Percentiles rank a stretch among this genome's conserved stretches.
These are phyloP conservation scores for Chamaecyparis obtusa DNA, from an alignment of 75 land plant genomes.

Conservation along the genomic window DNA sequence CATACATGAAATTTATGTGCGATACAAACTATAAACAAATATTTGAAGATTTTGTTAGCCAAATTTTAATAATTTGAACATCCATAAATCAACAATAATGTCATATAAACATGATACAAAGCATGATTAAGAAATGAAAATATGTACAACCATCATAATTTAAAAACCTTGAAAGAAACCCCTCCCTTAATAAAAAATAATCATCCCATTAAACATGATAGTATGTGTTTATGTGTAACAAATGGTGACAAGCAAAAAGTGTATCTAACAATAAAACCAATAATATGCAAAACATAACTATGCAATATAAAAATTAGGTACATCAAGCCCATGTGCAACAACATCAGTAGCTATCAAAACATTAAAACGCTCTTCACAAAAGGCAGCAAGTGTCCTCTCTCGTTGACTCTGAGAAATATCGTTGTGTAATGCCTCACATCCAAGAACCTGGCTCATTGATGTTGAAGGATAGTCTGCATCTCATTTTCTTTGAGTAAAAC, in stretches of 20 bases:
- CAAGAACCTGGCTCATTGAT: no score
- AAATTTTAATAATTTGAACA: no score
- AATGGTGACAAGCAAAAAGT: neutral
- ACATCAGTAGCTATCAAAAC: slow-evolving; percentile 94
- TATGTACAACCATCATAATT: neutral
- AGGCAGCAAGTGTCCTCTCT: slow-evolving; percentile 77
- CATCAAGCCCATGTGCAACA: slow-evolving; percentile 96
- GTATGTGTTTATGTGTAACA: neutral
- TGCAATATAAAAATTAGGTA: slow-evolving; percentile 94
- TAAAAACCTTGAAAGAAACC: no score
- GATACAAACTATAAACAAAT: no score
- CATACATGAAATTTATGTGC: no score
- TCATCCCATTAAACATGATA: neutral
- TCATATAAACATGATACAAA: neutral
- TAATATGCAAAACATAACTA: neutral
- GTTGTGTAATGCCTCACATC: slow-evolving; percentile 88
- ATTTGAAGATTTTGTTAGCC: no score
- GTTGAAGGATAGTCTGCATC: no score
- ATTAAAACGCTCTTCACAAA: slow-evolving; percentile 76
- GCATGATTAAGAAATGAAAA: neutral
- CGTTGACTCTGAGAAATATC: slow-evolving; percentile 85
- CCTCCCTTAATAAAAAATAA: neutral
- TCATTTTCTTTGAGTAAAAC: no score
- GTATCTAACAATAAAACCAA: neutral
- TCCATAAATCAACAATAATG: no score